These are phyloP conservation scores for Sporothrix euskadiensis DNA, from an alignment of 2,329 filamentous ascomycete species.

Conservation along the genomic window DNA sequence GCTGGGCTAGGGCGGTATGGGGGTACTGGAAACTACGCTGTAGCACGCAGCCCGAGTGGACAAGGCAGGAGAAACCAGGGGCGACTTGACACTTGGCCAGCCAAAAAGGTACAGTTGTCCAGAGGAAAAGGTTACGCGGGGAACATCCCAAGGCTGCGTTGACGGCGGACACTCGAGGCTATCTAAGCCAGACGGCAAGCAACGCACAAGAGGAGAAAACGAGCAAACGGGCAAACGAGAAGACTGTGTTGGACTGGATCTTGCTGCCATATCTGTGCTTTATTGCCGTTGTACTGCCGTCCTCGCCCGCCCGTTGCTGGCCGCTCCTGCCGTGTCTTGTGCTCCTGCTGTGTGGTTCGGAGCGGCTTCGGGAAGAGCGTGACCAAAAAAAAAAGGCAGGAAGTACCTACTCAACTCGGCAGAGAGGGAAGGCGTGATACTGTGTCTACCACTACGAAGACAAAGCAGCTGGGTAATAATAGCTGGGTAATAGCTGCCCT, in stretches of 20 bases:
- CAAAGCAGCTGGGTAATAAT: not conserved
- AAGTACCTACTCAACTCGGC: conserved; percentile 1
- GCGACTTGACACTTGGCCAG: not conserved
- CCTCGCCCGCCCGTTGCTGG: not conserved
- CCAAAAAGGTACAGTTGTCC: not conserved
- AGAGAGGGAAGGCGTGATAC: not conserved
- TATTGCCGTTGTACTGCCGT: not conserved
- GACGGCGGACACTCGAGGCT: not conserved
- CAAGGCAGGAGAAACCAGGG: conserved; percentile 16
- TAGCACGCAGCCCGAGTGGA: conserved; percentile 13
- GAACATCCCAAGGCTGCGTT: conserved; percentile 5
- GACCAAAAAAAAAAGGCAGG: not conserved
- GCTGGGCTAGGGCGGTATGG: not conserved
- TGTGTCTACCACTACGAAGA: not conserved
- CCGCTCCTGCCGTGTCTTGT: not conserved
- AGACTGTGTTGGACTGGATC: not conserved
- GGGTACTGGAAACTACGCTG: conserved; percentile 19
- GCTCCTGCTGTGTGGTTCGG: not conserved
- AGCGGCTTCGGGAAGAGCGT: conserved; percentile 9
- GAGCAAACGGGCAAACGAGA: not conserved
- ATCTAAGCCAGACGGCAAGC: not conserved
- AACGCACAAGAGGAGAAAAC: not conserved
- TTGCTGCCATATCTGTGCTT: not conserved
- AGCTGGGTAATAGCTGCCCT: not conserved
- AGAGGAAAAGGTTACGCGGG: conserved; percentile 28